A percentile compares a stretch with the other conserved stretches of the same genome.
Evolutionary conservation across 768 basidiomycete genomes (phyloP).

Genomic region (Hirschioporus abietinus): DNA sequence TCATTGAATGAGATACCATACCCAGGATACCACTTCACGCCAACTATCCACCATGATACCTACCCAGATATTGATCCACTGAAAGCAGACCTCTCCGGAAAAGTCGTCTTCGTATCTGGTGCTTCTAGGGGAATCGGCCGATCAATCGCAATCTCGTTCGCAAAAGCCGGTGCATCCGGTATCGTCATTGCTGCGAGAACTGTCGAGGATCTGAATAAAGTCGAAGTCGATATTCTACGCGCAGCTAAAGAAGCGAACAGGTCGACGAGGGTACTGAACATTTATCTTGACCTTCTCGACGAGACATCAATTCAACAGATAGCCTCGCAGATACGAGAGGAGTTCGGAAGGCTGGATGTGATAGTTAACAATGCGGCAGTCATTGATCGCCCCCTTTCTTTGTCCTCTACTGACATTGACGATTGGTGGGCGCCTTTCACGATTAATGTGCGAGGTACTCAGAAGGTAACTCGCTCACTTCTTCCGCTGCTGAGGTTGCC

Average conservation of each 20-base stretch:
- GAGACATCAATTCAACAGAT: slow-evolving; percentile 13
- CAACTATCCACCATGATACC: slow-evolving; percentile 14
- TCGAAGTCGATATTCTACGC: slow-evolving; percentile 9
- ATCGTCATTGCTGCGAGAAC: slow-evolving; percentile 13
- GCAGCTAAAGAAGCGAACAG: slow-evolving; percentile 3
- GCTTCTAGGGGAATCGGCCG: slow-evolving; percentile 18
- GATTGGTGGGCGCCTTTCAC: slow-evolving; percentile 21
- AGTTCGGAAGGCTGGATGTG: slow-evolving; percentile 20
- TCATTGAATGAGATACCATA: neutral
- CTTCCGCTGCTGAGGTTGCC: slow-evolving; percentile 7
- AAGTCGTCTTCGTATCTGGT: slow-evolving; percentile 18
- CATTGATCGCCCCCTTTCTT: neutral
- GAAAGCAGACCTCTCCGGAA: slow-evolving; percentile 1
- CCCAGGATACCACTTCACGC: neutral
- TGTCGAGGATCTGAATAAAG: slow-evolving; percentile 12
- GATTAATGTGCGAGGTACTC: slow-evolving; percentile 19
- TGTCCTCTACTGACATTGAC: slow-evolving; percentile 12
- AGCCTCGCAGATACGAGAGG: slow-evolving; percentile 9
- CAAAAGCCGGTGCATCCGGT: slow-evolving; percentile 13
- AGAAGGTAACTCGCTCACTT: slow-evolving; percentile 18
- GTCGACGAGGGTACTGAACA: slow-evolving; percentile 6
- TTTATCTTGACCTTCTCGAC: slow-evolving; percentile 16
- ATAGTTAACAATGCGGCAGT: slow-evolving; percentile 15
- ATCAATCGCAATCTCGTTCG: slow-evolving; percentile 14
- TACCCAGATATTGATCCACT: slow-evolving; percentile 24